phyloP scores from a whole-genome alignment of 352 stramenopile species.

The Globisporangium megalacanthum region DNA sequence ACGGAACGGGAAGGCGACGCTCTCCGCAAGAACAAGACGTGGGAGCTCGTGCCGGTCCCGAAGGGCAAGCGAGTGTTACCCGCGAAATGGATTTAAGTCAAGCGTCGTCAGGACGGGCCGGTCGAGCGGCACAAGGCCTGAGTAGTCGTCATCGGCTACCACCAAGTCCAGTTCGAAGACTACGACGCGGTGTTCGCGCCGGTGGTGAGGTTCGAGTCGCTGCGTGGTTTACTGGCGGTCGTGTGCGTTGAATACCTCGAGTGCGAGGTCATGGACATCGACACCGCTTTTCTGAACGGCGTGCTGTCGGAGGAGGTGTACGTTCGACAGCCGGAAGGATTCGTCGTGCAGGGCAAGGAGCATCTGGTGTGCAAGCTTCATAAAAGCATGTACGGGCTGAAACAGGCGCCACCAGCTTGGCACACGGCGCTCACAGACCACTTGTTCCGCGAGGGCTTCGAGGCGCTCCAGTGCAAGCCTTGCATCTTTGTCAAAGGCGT shows the following conservation, averaged over 20 bases:
- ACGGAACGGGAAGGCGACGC: too few relatives aligned
- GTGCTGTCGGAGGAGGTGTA: background rate
- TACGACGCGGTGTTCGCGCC: background rate
- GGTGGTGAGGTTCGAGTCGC: background rate
- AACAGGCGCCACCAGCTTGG: background rate
- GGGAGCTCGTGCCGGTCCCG: too few relatives aligned
- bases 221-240: background rate
- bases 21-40: too few relatives aligned
- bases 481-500: conserved; percentile 7
- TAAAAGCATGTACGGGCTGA: background rate
- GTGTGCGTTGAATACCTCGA: background rate
- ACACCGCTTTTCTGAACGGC: background rate
- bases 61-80: too few relatives aligned
- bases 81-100: too few relatives aligned
- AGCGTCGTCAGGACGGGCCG: too few relatives aligned
- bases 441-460: conserved; percentile 2
- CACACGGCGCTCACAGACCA: conserved; percentile 1
- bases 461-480: conserved; percentile 4
- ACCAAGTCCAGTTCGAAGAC: background rate
- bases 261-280: conserved; percentile 1
- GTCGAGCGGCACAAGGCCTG: too few relatives aligned
- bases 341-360: background rate
- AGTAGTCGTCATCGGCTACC: too few relatives aligned
- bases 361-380: background rate
- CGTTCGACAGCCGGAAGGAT: background rate